Percentiles rank a stretch among this genome's conserved stretches.
phyloP scores from a whole-genome alignment of 2,329 filamentous ascomycete genomes.

The Fusarium continuum region DNA sequence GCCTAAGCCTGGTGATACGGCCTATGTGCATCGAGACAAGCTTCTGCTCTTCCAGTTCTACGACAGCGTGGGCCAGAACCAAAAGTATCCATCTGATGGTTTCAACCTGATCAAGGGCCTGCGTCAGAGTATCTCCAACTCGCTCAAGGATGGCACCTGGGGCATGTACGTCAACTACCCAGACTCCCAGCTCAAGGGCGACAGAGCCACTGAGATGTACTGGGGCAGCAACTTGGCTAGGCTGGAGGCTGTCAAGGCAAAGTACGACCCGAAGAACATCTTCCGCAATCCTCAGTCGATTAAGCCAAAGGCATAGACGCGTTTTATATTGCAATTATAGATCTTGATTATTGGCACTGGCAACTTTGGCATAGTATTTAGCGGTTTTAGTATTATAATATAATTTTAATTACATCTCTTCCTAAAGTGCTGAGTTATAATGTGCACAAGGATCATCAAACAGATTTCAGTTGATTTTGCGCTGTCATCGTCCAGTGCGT shows the following conservation, averaged over 20 bases:
- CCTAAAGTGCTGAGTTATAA: no score
- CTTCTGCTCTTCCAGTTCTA: conserved; percentile 62
- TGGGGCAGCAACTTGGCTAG: conserved; percentile 50
- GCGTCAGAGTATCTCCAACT: conserved; percentile 46
- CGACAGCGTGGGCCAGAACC: conserved; percentile 47
- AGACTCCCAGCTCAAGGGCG: conserved; percentile 49
- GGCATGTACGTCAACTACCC: conserved; percentile 56
- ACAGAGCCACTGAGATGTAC: conserved; percentile 48
- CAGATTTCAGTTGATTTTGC: no score
- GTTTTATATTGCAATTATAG: fast-evolving
- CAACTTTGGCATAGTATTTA: neutral
- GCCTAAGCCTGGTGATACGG: conserved; percentile 42
- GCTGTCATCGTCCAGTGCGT: no score
- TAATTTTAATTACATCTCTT: no score
- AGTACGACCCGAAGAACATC: conserved; percentile 49
- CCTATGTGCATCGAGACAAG: conserved; percentile 54
- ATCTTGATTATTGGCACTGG: fast-evolving
- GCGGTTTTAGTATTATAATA: no score
- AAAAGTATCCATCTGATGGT: conserved; percentile 48
- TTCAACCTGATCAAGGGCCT: conserved; percentile 49
- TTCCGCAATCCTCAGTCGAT: conserved; percentile 52
- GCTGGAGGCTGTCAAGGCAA: conserved; percentile 49
- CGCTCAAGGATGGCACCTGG: conserved; percentile 43
- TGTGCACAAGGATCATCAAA: no score
- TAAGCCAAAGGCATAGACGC: conserved; percentile 16